A percentile compares a stretch with the other conserved stretches of the same genome.
Evolutionary conservation across 306 rosid species (phyloP).

Genomic region (Trichosanthes cucumerina): DNA sequence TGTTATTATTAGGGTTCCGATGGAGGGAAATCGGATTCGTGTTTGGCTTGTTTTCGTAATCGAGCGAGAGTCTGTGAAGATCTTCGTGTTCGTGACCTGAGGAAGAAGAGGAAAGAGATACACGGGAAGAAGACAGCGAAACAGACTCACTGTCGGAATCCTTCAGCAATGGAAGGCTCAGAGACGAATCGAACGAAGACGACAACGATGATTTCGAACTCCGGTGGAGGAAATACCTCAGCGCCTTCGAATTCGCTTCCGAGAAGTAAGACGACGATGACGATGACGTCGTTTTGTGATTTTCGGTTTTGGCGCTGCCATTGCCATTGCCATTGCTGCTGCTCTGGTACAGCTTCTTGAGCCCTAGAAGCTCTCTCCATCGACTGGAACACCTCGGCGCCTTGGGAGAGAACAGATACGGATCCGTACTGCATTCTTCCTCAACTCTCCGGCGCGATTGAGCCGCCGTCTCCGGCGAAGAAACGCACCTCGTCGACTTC

Average conservation of each 20-base stretch:
- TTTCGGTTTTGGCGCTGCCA: slow-evolving; percentile 22
- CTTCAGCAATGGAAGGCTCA: slow-evolving; percentile 41
- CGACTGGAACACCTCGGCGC: slow-evolving; percentile 97
- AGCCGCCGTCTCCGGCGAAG: slow-evolving; percentile 25
- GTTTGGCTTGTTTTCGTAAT: slow-evolving; percentile 38
- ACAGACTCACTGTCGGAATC: slow-evolving; percentile 61
- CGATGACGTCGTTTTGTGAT: slow-evolving; percentile 26
- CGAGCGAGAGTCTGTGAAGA: slow-evolving; percentile 59
- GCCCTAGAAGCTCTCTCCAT: slow-evolving; percentile 77
- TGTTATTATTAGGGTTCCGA: slow-evolving; percentile 23
- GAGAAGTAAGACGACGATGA: slow-evolving; percentile 20
- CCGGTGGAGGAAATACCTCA: slow-evolving; percentile 60
- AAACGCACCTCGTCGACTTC: slow-evolving; percentile 5
- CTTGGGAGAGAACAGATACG: slow-evolving; percentile 72
- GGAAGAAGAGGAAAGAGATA: slow-evolving; percentile 84
- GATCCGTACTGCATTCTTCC: slow-evolving; percentile 27
- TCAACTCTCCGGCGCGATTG: slow-evolving; percentile 23
- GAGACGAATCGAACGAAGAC: slow-evolving; percentile 33
- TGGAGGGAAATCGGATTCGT: slow-evolving; percentile 27
- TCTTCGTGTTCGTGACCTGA: slow-evolving; percentile 91
- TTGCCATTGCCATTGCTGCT: slow-evolving; percentile 16
- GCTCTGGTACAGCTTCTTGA: slow-evolving; percentile 55
- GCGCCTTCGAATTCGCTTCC: slow-evolving; percentile 24
- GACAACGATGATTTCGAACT: slow-evolving; percentile 34
- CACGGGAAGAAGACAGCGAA: slow-evolving; percentile 64